A percentile compares a stretch with the other conserved stretches of the same genome.
These are phyloP conservation scores for Dryas octopetala DNA, from an alignment of 306 rosid species.

Conservation along the genomic window DNA sequence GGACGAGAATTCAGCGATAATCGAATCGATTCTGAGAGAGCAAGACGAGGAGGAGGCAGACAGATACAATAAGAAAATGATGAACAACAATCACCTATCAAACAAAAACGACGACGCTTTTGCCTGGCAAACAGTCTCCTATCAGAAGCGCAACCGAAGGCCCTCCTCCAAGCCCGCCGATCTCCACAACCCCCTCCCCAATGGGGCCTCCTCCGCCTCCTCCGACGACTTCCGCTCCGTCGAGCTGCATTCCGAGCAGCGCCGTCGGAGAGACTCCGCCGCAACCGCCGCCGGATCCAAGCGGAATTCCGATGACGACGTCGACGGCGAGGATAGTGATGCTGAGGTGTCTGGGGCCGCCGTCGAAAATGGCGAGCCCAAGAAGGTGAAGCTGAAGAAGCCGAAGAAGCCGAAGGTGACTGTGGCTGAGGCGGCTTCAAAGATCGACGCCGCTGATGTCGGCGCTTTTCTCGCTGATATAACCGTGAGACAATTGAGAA, in stretches of 20 bases:
- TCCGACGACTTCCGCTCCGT: slow-evolving; percentile 42
- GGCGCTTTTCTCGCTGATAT: slow-evolving; percentile 55
- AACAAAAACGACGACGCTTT: slow-evolving; percentile 12
- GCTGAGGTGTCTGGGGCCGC: slow-evolving; percentile 25
- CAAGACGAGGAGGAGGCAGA: slow-evolving; percentile 42
- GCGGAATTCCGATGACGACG: slow-evolving; percentile 41
- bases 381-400: slow-evolving; percentile 50
- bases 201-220: slow-evolving; percentile 8
- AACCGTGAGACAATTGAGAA: slow-evolving; percentile 36
- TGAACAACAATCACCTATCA: neutral
- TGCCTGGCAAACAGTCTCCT: slow-evolving; percentile 62
- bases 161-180: slow-evolving; percentile 19
- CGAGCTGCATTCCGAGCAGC: slow-evolving; percentile 51
- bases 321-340: slow-evolving; percentile 27
- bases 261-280: slow-evolving; percentile 30
- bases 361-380: slow-evolving; percentile 35
- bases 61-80: slow-evolving; percentile 1
- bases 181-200: neutral
- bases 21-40: slow-evolving; percentile 56
- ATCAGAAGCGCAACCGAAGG: slow-evolving; percentile 48
- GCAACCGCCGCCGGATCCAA: slow-evolving; percentile 34
- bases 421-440: slow-evolving; percentile 60
- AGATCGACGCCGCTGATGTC: slow-evolving; percentile 51
- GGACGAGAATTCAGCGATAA: slow-evolving; percentile 69
- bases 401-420: slow-evolving; percentile 56